Conservation (phyloP, 2,329 filamentous ascomycete species). For the Aspergillus pseudoterreus region DNA sequence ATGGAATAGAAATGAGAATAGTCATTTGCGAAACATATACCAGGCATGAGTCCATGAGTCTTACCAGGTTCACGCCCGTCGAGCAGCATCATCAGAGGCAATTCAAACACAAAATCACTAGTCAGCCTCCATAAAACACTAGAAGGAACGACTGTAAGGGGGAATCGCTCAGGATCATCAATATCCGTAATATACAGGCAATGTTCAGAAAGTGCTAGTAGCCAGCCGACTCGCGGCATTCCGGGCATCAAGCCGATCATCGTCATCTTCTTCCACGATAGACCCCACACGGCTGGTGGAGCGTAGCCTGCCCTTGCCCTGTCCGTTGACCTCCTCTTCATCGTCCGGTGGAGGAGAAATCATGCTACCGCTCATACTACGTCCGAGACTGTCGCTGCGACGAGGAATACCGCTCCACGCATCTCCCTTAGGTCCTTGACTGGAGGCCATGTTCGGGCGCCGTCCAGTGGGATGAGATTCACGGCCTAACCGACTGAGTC, state of each 20-base stretch:
- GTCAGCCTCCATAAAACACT: background rate
- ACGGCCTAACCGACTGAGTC: slow-evolving; percentile 81
- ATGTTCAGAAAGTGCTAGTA: slow-evolving; percentile 78
- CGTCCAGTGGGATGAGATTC: slow-evolving; percentile 76
- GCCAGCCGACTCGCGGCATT: slow-evolving; percentile 93
- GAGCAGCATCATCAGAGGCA: background rate
- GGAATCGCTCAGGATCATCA: slow-evolving; percentile 31
- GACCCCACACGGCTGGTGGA: slow-evolving; percentile 45
- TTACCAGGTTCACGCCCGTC: too few relatives aligned
- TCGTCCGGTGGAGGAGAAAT: slow-evolving; percentile 63
- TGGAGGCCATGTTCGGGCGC: slow-evolving; percentile 73
- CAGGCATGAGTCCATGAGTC: too few relatives aligned
- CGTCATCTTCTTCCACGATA: slow-evolving; percentile 61
- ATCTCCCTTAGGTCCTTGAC: slow-evolving; percentile 95
- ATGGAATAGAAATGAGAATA: too few relatives aligned
- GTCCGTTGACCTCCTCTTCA: slow-evolving; percentile 51
- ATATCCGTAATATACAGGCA: slow-evolving; percentile 32
- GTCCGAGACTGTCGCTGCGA: slow-evolving; percentile 70
- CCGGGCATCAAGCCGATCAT: slow-evolving; percentile 89
- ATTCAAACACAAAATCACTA: background rate
- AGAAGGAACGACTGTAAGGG: slow-evolving; percentile 15
- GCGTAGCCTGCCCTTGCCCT: slow-evolving; percentile 45
- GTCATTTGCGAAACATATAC: too few relatives aligned
- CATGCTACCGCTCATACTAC: slow-evolving; percentile 72
- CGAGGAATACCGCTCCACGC: slow-evolving; percentile 94